Conservation (phyloP, 805 yeast genomes). For the Wickerhamomyces strasburgensis region DNA sequence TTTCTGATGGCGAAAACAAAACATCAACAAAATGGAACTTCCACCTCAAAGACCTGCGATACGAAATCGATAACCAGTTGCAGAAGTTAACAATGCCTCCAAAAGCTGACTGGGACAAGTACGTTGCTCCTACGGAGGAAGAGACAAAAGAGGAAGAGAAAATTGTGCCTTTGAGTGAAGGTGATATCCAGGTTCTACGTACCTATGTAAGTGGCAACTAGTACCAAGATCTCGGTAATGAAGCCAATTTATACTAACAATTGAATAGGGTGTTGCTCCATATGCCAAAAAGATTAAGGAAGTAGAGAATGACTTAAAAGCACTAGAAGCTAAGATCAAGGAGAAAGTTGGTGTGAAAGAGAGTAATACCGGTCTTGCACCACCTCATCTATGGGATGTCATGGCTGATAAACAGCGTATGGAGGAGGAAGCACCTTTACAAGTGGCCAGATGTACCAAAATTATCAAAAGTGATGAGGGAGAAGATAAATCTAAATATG, state of each 20-base stretch:
- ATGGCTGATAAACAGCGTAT: slow-evolving; percentile 92
- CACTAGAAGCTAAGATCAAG: slow-evolving; percentile 79
- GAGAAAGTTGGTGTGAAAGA: slow-evolving; percentile 94
- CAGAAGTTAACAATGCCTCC: too few relatives aligned
- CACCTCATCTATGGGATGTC: slow-evolving; percentile 96
- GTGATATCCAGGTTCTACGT: slow-evolving; percentile 94
- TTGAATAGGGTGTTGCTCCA: slow-evolving; percentile 79
- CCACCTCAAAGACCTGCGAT: too few relatives aligned
- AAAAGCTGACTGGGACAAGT: slow-evolving; percentile 98
- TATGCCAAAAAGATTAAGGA: slow-evolving; percentile 76
- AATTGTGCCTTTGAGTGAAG: slow-evolving; percentile 85
- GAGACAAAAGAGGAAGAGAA: slow-evolving; percentile 55
- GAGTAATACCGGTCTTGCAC: slow-evolving; percentile 95
- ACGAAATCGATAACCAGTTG: too few relatives aligned
- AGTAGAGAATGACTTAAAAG: slow-evolving; percentile 82
- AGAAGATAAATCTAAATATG: slow-evolving; percentile 85
- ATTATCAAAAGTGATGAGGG: slow-evolving; percentile 66
- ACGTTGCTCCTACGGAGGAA: slow-evolving; percentile 77
- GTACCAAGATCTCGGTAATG: slow-evolving; percentile 2
- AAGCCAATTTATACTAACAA: slow-evolving; percentile 10
- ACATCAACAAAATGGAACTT: neutral
- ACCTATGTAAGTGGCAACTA: slow-evolving; percentile 50
- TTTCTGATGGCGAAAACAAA: neutral
- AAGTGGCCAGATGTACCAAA: slow-evolving; percentile 98
- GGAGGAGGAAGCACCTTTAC: slow-evolving; percentile 92